phyloP scores from a whole-genome alignment of 805 yeast genomes.

The Peterozyma toletana region DNA sequence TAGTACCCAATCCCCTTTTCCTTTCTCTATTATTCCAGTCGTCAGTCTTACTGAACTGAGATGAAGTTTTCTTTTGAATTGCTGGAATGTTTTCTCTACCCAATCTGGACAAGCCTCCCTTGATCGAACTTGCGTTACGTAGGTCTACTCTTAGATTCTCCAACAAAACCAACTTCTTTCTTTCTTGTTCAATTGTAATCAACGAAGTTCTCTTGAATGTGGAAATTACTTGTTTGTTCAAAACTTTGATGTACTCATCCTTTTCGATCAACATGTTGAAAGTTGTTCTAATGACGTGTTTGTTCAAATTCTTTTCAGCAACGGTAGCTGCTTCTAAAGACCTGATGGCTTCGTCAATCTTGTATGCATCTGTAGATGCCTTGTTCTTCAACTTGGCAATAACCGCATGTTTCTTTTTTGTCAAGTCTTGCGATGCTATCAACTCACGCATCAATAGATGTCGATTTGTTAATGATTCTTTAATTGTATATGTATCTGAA shows the following conservation, averaged over 20 bases:
- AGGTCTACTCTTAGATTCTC: constrained; percentile 49
- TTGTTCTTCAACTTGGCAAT: constrained; percentile 68
- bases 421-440: constrained; percentile 66
- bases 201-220: constrained; percentile 55
- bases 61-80: constrained; percentile 30
- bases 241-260: constrained; percentile 46
- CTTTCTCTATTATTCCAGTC: constrained; percentile 24
- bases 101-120: constrained; percentile 76
- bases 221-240: constrained; percentile 48
- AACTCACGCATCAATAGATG: constrained; percentile 90
- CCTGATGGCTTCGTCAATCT: constrained; percentile 84
- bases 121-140: constrained; percentile 22
- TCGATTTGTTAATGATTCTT: constrained; percentile 89
- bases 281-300: constrained; percentile 75
- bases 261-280: constrained; percentile 79
- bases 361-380: constrained; percentile 74
- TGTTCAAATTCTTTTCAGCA: constrained; percentile 67
- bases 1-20: constrained; percentile 8
- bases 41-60: constrained; percentile 32
- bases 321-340: constrained; percentile 72
- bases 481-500: constrained; percentile 77
- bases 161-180: constrained; percentile 68
- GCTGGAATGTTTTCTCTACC: constrained; percentile 60
- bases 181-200: constrained; percentile 76
- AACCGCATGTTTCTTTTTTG: constrained; percentile 61